Base-by-base conservation (phyloP, 1,284 basidiomycete genomes). In the Cutaneotrichosporon daszewskae region DNA sequence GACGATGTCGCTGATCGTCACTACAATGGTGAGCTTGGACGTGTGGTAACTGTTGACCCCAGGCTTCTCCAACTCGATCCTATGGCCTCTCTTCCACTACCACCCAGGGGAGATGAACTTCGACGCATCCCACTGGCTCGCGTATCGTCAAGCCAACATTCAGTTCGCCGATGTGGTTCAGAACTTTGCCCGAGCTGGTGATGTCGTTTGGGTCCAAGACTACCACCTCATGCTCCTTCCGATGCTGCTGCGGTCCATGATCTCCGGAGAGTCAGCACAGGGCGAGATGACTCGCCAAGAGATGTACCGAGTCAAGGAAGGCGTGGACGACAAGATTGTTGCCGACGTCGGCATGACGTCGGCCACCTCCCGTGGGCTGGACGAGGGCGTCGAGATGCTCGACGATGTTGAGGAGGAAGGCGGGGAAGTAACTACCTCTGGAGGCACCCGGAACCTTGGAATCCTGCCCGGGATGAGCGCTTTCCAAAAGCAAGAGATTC, bases 61-160 rank as follows among this genome's bases (percentile, higher is more conserved):
- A 69, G 66, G 69, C 20, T 98, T 99, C 77, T 92, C 90, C 56
- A 99, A 99, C 76, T 95, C 90, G 38, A 98, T 99, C 72, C 81
- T 99, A 29, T 99, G 94, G 94, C 94, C 94, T 1, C 77, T 99
- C 36, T 97, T 98, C 78, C 94, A 99, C 71, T 99, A 97, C 72
- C 92, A 96, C 69, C 89, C 90, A 13, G 90, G 91, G 55, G 91
- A 96, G 73, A 98, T 98, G 91, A 95, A 91, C 74, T 98, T 98
- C 67, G 94, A 97, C 73, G 90, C 96, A 73, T 87, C 86, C 62
- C 88, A 97, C 71, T 99, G 94, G 94, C 80, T 85, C 37, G 94
- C 91, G 1, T 99, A 98, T 72, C 83, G 94, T 26, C 90, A 96
- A 69, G 95, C 95, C 35, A 99, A 98, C 70, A 76, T 91, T 74